Conservation (phyloP, 441 rosid genomes). For the Mallotus repandus region DNA sequence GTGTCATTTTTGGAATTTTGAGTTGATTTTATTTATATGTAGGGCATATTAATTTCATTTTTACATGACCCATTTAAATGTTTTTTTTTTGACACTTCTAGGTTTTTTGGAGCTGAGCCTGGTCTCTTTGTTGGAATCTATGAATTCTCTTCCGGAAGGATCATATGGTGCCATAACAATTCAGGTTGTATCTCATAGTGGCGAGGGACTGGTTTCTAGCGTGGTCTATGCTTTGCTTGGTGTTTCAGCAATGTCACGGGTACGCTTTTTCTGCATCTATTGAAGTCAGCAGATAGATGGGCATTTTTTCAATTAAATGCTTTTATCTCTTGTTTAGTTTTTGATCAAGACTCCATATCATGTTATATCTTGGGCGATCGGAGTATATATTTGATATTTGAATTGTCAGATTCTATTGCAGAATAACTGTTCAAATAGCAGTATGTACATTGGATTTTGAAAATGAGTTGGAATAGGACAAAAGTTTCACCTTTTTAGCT, state of each 20-base stretch:
- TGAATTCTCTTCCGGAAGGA: constrained; percentile 58
- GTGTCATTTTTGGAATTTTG: constrained; percentile 1
- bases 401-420: neutral
- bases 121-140: constrained; percentile 57
- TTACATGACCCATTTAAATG: constrained; percentile 5
- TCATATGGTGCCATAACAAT: constrained; percentile 65
- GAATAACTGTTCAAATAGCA: neutral
- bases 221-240: constrained; percentile 93
- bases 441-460: neutral
- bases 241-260: constrained; percentile 98
- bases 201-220: constrained; percentile 93
- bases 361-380: neutral
- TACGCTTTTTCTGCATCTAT: constrained; percentile 30
- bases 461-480: neutral
- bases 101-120: constrained; percentile 86
- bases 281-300: neutral
- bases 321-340: neutral
- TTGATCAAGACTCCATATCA: neutral
- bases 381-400: neutral
- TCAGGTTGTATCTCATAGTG: constrained; percentile 79
- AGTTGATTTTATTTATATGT: constrained; percentile 11
- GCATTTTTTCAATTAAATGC: neutral
- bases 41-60: constrained; percentile 13
- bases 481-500: neutral
- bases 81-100: constrained; percentile 27